These are phyloP conservation scores for Fusarium falciforme DNA, from an alignment of 2,329 filamentous ascomycete species.

Conservation along the genomic window DNA sequence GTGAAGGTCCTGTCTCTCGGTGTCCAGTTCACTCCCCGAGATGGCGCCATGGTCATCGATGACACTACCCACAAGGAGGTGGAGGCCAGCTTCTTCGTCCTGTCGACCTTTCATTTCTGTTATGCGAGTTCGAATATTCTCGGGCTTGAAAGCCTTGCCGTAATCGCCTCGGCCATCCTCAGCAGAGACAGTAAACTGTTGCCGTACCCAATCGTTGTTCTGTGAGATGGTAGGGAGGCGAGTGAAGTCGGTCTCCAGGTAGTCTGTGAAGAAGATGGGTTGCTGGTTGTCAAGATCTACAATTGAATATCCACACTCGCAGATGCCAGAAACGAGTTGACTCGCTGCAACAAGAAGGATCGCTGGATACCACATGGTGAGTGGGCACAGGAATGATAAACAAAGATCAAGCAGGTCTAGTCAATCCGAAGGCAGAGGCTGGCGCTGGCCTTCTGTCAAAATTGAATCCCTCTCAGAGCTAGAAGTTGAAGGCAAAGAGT, in stretches of 20 bases:
- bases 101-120: conserved; percentile 39
- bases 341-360: conserved; percentile 22
- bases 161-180: conserved; percentile 69
- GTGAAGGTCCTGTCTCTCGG: conserved; percentile 69
- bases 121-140: conserved; percentile 64
- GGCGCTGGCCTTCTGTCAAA: neutral
- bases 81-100: conserved; percentile 61
- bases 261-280: conserved; percentile 71
- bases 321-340: conserved; percentile 56
- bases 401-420: neutral
- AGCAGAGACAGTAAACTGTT: conserved; percentile 74
- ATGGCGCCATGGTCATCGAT: conserved; percentile 62
- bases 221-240: conserved; percentile 60
- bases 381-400: neutral
- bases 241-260: conserved; percentile 78
- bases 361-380: conserved; percentile 18
- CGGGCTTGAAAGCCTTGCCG: conserved; percentile 70
- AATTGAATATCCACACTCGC: conserved; percentile 79
- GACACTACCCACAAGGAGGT: conserved; percentile 64
- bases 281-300: conserved; percentile 54
- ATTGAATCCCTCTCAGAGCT: neutral
- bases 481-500: neutral
- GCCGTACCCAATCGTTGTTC: conserved; percentile 72
- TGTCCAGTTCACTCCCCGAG: conserved; percentile 72
- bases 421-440: neutral